A percentile compares a stretch with the other conserved stretches of the same genome.
These are phyloP conservation scores for Geranium brycei DNA, from an alignment of 345 rosid genomes.

Conservation along the genomic window DNA sequence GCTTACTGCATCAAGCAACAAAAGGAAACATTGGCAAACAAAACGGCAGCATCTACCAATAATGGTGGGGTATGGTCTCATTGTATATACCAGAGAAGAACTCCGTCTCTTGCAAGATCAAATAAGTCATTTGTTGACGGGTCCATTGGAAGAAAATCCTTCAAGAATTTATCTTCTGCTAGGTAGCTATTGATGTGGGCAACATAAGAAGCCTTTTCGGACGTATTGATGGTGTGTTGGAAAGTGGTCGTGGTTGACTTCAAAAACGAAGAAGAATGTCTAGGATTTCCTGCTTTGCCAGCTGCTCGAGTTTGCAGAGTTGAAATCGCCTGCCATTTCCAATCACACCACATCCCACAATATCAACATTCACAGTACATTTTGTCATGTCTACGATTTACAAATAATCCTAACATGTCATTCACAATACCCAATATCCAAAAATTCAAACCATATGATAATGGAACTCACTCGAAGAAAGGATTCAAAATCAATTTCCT, in stretches of 20 bases:
- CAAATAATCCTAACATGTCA: not conserved
- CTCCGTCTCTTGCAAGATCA: constrained; percentile 83
- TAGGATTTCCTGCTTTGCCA: constrained; percentile 47
- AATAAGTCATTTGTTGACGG: constrained; percentile 66
- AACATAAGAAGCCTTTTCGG: constrained; percentile 91
- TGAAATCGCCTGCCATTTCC: constrained; percentile 43
- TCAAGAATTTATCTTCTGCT: constrained; percentile 78
- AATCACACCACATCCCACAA: not conserved
- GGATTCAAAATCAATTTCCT: constrained; percentile 74
- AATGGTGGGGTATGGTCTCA: not conserved
- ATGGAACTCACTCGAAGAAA: constrained; percentile 60
- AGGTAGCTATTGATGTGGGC: constrained; percentile 68
- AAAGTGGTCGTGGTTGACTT: constrained; percentile 77
- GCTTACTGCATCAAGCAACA: constrained; percentile 56
- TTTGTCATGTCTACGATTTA: not conserved
- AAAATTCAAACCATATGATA: not conserved
- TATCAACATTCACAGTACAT: constrained; percentile 3
- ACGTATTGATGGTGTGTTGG: constrained; percentile 74
- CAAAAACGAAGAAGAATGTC: constrained; percentile 57
- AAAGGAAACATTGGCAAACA: constrained; percentile 11
- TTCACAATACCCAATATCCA: no score
- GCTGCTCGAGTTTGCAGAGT: constrained; percentile 56
- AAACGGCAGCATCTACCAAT: constrained; percentile 2
- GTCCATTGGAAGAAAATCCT: constrained; percentile 67
- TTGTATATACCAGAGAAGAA: constrained; percentile 68